These are phyloP conservation scores for Cercospora zeina DNA, from an alignment of 2,329 filamentous ascomycete genomes.

Conservation along the genomic window DNA sequence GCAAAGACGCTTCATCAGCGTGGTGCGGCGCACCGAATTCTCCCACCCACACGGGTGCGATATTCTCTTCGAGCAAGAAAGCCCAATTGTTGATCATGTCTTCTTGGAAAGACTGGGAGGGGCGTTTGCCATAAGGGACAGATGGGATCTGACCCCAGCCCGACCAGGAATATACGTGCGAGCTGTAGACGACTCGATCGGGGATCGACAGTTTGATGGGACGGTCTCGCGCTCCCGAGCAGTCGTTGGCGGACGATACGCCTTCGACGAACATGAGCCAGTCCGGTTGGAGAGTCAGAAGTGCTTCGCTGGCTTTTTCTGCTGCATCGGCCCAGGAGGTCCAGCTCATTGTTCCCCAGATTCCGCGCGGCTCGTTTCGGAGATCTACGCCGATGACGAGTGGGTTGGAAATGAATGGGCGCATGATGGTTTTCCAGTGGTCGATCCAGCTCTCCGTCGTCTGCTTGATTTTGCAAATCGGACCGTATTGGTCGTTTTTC, in stretches of 20 bases:
- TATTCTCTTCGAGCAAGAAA: slow-evolving; percentile 59
- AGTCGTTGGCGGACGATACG: slow-evolving; percentile 66
- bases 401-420: slow-evolving; percentile 58
- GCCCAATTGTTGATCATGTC: slow-evolving; percentile 67
- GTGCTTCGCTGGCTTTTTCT: slow-evolving; percentile 61
- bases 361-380: slow-evolving; percentile 67
- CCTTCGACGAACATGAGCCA: slow-evolving; percentile 70
- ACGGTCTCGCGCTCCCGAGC: slow-evolving; percentile 56
- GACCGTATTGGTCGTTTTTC: slow-evolving; percentile 64
- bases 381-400: slow-evolving; percentile 67
- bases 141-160: slow-evolving; percentile 58
- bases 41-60: slow-evolving; percentile 67
- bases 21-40: slow-evolving; percentile 62
- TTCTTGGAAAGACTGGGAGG: slow-evolving; percentile 62
- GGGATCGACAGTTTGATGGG: slow-evolving; percentile 60
- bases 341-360: slow-evolving; percentile 71
- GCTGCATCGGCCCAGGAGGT: slow-evolving; percentile 63
- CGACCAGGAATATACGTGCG: slow-evolving; percentile 69
- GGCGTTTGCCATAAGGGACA: slow-evolving; percentile 61
- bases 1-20: slow-evolving; percentile 58
- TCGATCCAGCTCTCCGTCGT: slow-evolving; percentile 65
- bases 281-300: slow-evolving; percentile 60
- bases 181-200: slow-evolving; percentile 64
- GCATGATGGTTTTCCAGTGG: slow-evolving; percentile 67
- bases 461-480: slow-evolving; percentile 62